Percentiles rank a stretch among this genome's conserved stretches.
phyloP scores from a whole-genome alignment of 1,284 basidiomycete genomes.

The Ceratobasidium sp. region DNA sequence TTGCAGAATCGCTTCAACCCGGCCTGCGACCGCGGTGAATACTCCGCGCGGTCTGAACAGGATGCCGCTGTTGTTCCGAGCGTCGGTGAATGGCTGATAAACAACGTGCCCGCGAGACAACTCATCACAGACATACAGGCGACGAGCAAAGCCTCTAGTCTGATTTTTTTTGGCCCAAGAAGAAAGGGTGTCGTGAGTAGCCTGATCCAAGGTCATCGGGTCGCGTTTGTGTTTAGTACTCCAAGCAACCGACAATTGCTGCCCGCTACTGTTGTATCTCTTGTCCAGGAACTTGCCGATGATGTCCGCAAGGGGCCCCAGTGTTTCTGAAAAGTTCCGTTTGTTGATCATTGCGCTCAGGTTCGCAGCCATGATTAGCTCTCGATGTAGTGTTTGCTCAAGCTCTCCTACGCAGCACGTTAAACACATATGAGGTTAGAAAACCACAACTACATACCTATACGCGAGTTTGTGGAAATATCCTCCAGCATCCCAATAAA shows the following conservation, averaged over 20 bases:
- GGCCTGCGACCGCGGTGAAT: neutral
- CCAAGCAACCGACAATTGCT: neutral
- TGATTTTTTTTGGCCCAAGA: neutral
- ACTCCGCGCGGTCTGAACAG: neutral
- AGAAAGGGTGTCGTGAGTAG: neutral
- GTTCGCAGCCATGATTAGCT: conserved; percentile 7
- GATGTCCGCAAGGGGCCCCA: neutral
- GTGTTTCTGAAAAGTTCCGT: neutral
- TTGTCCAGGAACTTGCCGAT: neutral
- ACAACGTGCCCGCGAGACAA: neutral
- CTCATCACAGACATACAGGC: neutral
- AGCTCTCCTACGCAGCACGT: conserved; percentile 12
- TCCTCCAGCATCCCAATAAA: conserved; percentile 45
- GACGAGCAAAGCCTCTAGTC: neutral
- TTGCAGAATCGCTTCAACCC: conserved; percentile 1
- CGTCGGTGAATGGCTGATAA: conserved; percentile 3
- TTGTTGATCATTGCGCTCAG: neutral
- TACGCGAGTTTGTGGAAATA: conserved; percentile 15
- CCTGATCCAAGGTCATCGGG: neutral
- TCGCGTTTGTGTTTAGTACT: neutral
- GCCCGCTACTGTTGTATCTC: neutral
- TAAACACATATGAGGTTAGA: neutral
- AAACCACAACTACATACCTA: conserved; percentile 35
- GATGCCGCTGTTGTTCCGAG: neutral
- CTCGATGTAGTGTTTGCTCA: conserved; percentile 26